phyloP scores from a whole-genome alignment of 306 rosid species.

The Ochetophila trinervis region DNA sequence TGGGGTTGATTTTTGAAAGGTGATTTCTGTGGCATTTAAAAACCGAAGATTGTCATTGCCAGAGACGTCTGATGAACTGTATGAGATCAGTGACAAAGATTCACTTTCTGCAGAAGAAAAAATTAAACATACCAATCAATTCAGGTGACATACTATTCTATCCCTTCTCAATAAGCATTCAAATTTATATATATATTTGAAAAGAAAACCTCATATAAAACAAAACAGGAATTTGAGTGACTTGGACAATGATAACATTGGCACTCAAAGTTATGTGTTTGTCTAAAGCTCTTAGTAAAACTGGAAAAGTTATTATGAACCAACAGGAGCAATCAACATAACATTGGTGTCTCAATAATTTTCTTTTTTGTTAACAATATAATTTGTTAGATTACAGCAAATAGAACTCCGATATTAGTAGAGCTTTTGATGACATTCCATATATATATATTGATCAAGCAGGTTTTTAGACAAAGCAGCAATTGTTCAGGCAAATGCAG shows the following conservation, averaged over 20 bases:
- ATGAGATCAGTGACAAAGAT: slow-evolving; percentile 59
- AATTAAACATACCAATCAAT: slow-evolving; percentile 61
- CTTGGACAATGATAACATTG: too few relatives aligned
- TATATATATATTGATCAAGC: slow-evolving; percentile 13
- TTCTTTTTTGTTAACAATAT: background rate
- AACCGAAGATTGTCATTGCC: slow-evolving; percentile 52
- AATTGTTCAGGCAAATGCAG: slow-evolving; percentile 35
- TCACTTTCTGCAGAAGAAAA: slow-evolving; percentile 28
- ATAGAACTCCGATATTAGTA: too few relatives aligned
- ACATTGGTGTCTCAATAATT: background rate
- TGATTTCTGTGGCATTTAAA: slow-evolving; percentile 59
- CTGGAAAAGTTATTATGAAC: too few relatives aligned
- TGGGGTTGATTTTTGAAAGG: slow-evolving; percentile 34
- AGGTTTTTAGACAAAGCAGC: slow-evolving; percentile 80
- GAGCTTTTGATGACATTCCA: too few relatives aligned
- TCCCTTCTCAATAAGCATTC: background rate
- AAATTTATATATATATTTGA: too few relatives aligned
- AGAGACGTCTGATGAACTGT: slow-evolving; percentile 42
- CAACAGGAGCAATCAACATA: too few relatives aligned
- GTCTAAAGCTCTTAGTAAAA: too few relatives aligned
- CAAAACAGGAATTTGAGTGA: too few relatives aligned
- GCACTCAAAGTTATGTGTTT: too few relatives aligned
- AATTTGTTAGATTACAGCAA: background rate
- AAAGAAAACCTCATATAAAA: too few relatives aligned
- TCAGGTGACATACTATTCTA: slow-evolving; percentile 47